These are phyloP conservation scores for Phaseolus lunatus DNA, from an alignment of 306 rosid species.

Conservation along the genomic window DNA sequence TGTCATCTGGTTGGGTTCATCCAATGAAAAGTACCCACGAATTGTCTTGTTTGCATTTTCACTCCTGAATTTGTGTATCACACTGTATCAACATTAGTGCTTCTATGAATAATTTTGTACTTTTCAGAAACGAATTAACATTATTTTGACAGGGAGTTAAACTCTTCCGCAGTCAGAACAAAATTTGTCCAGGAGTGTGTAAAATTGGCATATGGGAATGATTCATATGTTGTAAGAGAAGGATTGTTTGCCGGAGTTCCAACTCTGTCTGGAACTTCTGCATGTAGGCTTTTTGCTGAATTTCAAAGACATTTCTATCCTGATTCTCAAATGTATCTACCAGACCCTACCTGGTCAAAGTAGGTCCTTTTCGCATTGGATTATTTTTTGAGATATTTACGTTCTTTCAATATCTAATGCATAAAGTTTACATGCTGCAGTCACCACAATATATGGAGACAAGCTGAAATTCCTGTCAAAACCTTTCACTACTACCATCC, in stretches of 20 bases:
- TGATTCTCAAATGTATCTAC: conserved; percentile 74
- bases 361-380: conserved; percentile 43
- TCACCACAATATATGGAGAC: conserved; percentile 92
- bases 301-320: conserved; percentile 79
- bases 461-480: conserved; percentile 75
- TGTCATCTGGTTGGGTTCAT: neutral
- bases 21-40: neutral
- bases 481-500: conserved; percentile 79
- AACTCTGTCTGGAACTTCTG: conserved; percentile 90
- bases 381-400: neutral
- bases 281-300: conserved; percentile 83
- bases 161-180: conserved; percentile 23
- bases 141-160: conserved; percentile 45
- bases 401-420: conserved; percentile 33
- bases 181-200: conserved; percentile 64
- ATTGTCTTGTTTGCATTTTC: neutral
- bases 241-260: conserved; percentile 79
- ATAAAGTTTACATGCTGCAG: conserved; percentile 45
- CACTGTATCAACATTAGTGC: neutral
- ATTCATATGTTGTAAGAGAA: conserved; percentile 69
- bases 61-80: conserved; percentile 5
- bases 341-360: conserved; percentile 91
- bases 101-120: neutral
- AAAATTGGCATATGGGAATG: conserved; percentile 84
- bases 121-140: neutral